phyloP scores from a whole-genome alignment of 1,284 basidiomycete genomes.

The Leccinum pallidistipes region DNA sequence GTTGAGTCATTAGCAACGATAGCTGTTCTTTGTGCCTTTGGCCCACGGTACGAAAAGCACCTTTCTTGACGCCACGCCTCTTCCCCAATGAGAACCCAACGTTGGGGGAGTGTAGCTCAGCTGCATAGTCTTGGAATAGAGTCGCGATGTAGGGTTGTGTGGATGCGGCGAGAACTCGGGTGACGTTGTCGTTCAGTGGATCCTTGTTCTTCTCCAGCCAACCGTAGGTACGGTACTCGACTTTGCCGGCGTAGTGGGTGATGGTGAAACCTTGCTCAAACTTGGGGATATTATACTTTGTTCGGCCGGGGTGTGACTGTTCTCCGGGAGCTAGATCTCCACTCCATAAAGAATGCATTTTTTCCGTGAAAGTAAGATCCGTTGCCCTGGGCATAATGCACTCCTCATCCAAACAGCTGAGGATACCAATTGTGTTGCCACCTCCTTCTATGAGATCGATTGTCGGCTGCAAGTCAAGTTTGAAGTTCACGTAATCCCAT shows the following conservation, averaged over 20 bases:
- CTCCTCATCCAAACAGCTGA: constrained; percentile 95
- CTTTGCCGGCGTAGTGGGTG: constrained; percentile 95
- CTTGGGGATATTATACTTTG: constrained; percentile 85
- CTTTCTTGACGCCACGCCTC: constrained; percentile 87
- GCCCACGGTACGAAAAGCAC: constrained; percentile 94
- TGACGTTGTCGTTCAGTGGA: constrained; percentile 95
- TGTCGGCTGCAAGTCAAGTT: constrained; percentile 95
- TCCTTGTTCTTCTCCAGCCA: constrained; percentile 99
- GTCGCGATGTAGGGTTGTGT: constrained; percentile 80
- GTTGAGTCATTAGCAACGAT: constrained; percentile 87
- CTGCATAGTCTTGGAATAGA: constrained; percentile 86
- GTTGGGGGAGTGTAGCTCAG: constrained; percentile 30
- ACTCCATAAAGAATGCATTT: constrained; percentile 77
- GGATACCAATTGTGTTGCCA: constrained; percentile 77
- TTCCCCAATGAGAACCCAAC: constrained; percentile 56
- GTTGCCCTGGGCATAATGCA: constrained; percentile 99
- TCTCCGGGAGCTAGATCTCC: constrained; percentile 48
- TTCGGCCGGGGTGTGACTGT: constrained; percentile 67
- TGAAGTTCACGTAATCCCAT: constrained; percentile 99
- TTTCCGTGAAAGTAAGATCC: constrained; percentile 94
- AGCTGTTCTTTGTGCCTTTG: constrained; percentile 98
- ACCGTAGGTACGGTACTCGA: constrained; percentile 94
- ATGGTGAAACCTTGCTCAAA: constrained; percentile 96
- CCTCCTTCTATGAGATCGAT: constrained; percentile 96
- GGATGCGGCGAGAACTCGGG: constrained; percentile 85